Percentiles rank a stretch among this genome's conserved stretches.
These are phyloP conservation scores for Rhodamnia rubescens DNA, from an alignment of 345 rosid species.

Conservation along the genomic window DNA sequence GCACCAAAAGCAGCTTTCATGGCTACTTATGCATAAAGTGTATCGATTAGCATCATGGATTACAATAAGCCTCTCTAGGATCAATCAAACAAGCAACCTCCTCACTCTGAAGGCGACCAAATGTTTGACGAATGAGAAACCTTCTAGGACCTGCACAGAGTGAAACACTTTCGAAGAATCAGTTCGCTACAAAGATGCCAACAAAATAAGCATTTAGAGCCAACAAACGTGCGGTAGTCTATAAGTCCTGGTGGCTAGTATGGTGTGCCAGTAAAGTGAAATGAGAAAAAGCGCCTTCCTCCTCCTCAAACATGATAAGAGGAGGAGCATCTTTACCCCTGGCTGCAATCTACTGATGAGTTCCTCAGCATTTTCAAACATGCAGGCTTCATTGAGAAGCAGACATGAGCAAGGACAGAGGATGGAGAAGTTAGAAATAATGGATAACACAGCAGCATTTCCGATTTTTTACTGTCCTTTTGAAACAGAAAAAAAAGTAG, in stretches of 20 bases:
- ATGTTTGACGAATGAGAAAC: constrained; percentile 61
- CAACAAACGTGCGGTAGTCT: not conserved
- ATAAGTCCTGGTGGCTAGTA: not conserved
- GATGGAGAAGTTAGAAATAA: not conserved
- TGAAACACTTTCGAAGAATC: not conserved
- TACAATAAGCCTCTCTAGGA: not conserved
- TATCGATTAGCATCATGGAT: not conserved
- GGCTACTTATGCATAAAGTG: not conserved
- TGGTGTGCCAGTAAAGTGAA: not conserved
- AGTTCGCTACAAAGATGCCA: not conserved
- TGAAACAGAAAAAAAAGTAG: not conserved
- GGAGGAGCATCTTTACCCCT: not conserved
- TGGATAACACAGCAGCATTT: not conserved
- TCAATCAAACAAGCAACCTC: constrained; percentile 43
- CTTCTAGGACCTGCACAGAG: constrained; percentile 69
- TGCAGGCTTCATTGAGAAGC: not conserved
- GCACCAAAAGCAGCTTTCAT: not conserved
- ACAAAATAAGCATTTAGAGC: not conserved
- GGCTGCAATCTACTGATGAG: not conserved
- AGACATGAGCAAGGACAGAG: not conserved
- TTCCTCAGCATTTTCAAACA: not conserved
- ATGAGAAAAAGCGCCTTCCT: not conserved
- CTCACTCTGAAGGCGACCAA: constrained; percentile 79
- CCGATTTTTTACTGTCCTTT: not conserved
- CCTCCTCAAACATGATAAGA: not conserved